These are phyloP conservation scores for Botrytis deweyae DNA, from an alignment of 2,329 filamentous ascomycete species.

Conservation along the genomic window DNA sequence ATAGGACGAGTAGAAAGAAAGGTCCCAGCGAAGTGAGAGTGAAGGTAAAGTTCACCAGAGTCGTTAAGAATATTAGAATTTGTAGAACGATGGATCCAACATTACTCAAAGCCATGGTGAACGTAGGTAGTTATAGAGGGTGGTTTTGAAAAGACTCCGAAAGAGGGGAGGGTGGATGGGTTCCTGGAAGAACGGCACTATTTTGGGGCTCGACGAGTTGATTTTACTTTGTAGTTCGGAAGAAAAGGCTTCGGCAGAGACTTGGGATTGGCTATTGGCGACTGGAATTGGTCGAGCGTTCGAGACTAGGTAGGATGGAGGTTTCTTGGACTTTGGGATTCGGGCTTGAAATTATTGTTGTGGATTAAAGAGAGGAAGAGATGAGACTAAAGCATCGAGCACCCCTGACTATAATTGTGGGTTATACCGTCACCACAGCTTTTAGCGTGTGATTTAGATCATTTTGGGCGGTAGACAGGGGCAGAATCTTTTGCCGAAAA, in stretches of 20 bases:
- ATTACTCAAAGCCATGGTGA: constrained; percentile 51
- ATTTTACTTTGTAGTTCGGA: neutral
- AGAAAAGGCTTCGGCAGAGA: neutral
- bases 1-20: constrained; percentile 47
- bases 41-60: constrained; percentile 53
- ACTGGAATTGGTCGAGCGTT: neutral
- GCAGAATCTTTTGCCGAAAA: neutral
- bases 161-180: neutral
- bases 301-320: neutral
- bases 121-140: neutral
- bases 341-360: neutral
- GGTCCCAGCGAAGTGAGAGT: constrained; percentile 51
- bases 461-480: neutral
- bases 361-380: neutral
- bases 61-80: constrained; percentile 54
- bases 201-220: neutral
- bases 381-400: neutral
- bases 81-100: constrained; percentile 52
- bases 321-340: neutral
- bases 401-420: neutral
- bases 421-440: neutral
- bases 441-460: neutral
- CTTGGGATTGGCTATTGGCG: neutral
- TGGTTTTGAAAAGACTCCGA: neutral
- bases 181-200: neutral